Conservation (phyloP, 2,329 filamentous ascomycete genomes). For the Venturia asperata region DNA sequence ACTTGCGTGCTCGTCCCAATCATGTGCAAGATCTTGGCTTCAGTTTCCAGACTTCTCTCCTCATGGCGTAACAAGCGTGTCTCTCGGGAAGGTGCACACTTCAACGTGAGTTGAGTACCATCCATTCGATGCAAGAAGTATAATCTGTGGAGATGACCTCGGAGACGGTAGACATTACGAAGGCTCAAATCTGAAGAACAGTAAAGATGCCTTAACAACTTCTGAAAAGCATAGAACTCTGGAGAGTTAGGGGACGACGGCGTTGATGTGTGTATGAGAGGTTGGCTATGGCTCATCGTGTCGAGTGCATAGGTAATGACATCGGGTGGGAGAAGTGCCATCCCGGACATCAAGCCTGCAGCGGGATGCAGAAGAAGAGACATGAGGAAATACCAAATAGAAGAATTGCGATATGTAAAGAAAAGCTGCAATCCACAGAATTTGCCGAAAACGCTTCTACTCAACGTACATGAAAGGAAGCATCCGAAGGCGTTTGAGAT, state of each 20-base stretch:
- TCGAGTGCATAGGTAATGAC: background rate
- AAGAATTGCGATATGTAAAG: background rate
- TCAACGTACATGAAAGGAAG: background rate
- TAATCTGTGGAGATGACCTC: constrained; percentile 32
- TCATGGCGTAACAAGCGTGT: constrained; percentile 39
- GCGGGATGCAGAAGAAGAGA: constrained; percentile 6
- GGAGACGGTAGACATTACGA: constrained; percentile 31
- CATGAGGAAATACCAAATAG: background rate
- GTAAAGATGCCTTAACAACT: constrained; percentile 12
- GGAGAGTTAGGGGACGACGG: constrained; percentile 5
- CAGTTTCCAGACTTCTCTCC: constrained; percentile 34
- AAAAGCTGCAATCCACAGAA: background rate
- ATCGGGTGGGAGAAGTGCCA: constrained; percentile 17
- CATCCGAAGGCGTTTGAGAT: background rate
- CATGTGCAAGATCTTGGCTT: constrained; percentile 34
- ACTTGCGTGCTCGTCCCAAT: constrained; percentile 32
- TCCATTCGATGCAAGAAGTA: constrained; percentile 36
- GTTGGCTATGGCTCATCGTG: constrained; percentile 13
- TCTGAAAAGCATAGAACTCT: constrained; percentile 18
- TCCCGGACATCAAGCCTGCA: background rate
- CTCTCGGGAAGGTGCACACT: constrained; percentile 34
- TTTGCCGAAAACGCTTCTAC: background rate
- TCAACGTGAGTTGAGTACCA: constrained; percentile 35
- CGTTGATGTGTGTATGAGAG: constrained; percentile 5
- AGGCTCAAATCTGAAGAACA: constrained; percentile 25